Percentiles rank a stretch among this genome's conserved stretches.
These are phyloP conservation scores for Passiflora organensis DNA, from an alignment of 345 rosid genomes.

Conservation along the genomic window DNA sequence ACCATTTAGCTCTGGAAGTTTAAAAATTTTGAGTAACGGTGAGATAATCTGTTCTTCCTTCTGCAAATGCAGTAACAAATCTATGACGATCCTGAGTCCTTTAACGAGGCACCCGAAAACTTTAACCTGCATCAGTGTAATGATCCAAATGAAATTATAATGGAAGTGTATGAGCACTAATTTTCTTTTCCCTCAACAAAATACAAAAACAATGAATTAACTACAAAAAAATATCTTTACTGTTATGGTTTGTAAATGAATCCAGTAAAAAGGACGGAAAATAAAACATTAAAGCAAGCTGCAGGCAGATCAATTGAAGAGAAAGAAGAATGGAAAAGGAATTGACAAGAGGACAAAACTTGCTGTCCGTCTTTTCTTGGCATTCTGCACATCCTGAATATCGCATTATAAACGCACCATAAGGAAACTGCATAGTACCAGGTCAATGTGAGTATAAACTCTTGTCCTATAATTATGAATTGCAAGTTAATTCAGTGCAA, in stretches of 20 bases:
- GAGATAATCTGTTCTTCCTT: constrained; percentile 42
- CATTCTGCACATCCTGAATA: neutral
- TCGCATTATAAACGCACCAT: no score
- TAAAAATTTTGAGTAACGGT: constrained; percentile 44
- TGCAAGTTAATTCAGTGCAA: no score
- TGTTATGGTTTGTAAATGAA: no score
- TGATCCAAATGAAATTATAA: constrained; percentile 1
- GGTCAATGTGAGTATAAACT: no score
- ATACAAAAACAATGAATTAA: no score
- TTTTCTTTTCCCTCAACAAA: no score
- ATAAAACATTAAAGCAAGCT: no score
- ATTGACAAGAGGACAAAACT: neutral
- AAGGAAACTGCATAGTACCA: no score
- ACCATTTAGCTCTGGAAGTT: constrained; percentile 52
- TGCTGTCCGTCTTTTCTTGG: neutral
- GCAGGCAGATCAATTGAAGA: neutral
- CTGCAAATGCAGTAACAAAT: constrained; percentile 54
- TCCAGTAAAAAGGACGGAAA: no score
- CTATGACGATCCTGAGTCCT: constrained; percentile 72
- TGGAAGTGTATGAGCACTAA: neutral
- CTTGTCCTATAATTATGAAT: no score
- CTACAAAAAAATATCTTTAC: no score
- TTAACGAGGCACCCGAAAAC: constrained; percentile 76
- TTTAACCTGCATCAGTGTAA: constrained; percentile 52
- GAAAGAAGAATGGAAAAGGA: neutral